Evolutionary conservation across 2,329 filamentous ascomycete species (phyloP).

Genomic region (Neobulgaria alba): DNA sequence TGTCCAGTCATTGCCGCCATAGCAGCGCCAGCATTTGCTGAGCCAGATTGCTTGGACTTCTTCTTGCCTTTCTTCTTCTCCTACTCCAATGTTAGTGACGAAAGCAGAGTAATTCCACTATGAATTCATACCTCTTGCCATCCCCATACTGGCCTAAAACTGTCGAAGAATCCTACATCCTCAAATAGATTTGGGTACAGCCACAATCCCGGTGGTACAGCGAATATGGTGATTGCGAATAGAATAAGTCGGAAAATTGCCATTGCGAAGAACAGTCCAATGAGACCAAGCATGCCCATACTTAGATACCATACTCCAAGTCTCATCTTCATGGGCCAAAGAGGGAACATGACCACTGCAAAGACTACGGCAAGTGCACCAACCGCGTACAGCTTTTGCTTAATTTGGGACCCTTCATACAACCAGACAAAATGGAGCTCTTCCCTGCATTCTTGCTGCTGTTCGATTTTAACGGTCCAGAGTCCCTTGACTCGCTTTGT

Average conservation of each 20-base stretch:
- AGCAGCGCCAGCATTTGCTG: constrained; percentile 22
- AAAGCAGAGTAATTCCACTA: too few relatives aligned
- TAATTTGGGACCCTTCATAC: constrained; percentile 89
- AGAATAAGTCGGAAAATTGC: constrained; percentile 92
- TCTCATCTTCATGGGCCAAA: constrained; percentile 87
- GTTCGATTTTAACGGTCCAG: constrained; percentile 93
- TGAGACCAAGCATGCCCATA: constrained; percentile 82
- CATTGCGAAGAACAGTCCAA: constrained; percentile 95
- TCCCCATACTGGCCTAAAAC: constrained; percentile 91
- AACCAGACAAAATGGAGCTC: constrained; percentile 96
- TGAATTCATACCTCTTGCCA: constrained; percentile 75
- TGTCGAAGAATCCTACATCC: constrained; percentile 96
- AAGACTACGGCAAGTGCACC: constrained; percentile 80
- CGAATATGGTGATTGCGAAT: constrained; percentile 87
- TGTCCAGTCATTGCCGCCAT: constrained; percentile 29
- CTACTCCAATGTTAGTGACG: constrained; percentile 11
- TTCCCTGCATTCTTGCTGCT: constrained; percentile 81
- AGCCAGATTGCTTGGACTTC: constrained; percentile 27
- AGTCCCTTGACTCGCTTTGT: constrained; percentile 88
- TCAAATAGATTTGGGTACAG: constrained; percentile 97
- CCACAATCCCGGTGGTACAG: constrained; percentile 82
- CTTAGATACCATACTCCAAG: constrained; percentile 96
- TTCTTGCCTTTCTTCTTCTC: constrained; percentile 32
- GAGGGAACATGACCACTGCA: constrained; percentile 83
- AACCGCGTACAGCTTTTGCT: constrained; percentile 82